Percentiles rank a stretch among this genome's conserved stretches.
Evolutionary conservation across 1,139 yeast genomes (phyloP).

Genomic region (Pichia sp.): DNA sequence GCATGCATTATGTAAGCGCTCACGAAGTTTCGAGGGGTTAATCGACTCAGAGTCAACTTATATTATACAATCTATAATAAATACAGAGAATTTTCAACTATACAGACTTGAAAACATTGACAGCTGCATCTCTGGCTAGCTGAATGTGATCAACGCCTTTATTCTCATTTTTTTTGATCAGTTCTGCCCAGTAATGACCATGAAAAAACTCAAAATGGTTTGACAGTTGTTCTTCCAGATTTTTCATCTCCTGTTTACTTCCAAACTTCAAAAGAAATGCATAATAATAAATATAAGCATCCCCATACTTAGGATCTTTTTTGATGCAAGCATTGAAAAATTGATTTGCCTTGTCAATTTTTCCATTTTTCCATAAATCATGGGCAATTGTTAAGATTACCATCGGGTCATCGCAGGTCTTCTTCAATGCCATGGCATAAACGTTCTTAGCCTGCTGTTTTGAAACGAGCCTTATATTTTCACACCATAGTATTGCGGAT

Average conservation of each 20-base stretch:
- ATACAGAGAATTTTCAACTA: not conserved
- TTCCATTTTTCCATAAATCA: slow-evolving; percentile 66
- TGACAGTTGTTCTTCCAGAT: slow-evolving; percentile 32
- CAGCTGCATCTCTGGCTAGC: slow-evolving; percentile 19
- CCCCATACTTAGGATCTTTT: slow-evolving; percentile 61
- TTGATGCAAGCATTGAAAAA: slow-evolving; percentile 74
- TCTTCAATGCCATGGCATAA: slow-evolving; percentile 67
- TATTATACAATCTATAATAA: not conserved
- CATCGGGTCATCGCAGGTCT: slow-evolving; percentile 56
- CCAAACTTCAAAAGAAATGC: slow-evolving; percentile 37
- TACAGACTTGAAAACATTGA: slow-evolving; percentile 7
- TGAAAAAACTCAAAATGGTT: slow-evolving; percentile 40
- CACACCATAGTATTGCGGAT: slow-evolving; percentile 57
- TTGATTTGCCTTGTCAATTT: slow-evolving; percentile 56
- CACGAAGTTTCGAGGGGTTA: not conserved
- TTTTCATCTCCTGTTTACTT: slow-evolving; percentile 29
- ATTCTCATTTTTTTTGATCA: slow-evolving; percentile 40
- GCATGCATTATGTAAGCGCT: not conserved
- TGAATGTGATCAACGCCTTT: slow-evolving; percentile 19
- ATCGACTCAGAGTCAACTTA: not conserved
- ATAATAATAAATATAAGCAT: slow-evolving; percentile 70
- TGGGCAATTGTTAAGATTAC: slow-evolving; percentile 64
- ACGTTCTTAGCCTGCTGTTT: slow-evolving; percentile 58
- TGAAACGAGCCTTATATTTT: slow-evolving; percentile 48
- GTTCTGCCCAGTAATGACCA: slow-evolving; percentile 55